Evolutionary conservation across 306 rosid species (phyloP).

Genomic region (Casuarina cunninghamiana): DNA sequence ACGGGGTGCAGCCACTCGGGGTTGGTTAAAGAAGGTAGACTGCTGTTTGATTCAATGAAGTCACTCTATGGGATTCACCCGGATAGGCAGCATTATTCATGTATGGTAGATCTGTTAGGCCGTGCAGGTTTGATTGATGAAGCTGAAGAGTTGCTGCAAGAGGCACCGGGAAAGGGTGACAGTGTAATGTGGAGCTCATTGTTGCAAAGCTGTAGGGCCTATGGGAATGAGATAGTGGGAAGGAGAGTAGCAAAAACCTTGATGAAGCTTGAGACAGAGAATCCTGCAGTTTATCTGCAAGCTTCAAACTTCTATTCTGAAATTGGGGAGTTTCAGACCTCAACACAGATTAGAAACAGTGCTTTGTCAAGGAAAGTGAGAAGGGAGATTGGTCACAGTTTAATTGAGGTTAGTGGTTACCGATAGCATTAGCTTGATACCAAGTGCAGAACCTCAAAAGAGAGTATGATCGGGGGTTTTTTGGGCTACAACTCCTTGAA

Average conservation of each 20-base stretch:
- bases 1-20: slow-evolving; percentile 76
- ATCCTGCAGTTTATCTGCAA: slow-evolving; percentile 72
- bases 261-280: slow-evolving; percentile 56
- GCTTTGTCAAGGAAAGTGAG: slow-evolving; percentile 62
- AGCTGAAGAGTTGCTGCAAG: slow-evolving; percentile 59
- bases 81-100: slow-evolving; percentile 67
- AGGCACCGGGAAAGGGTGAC: slow-evolving; percentile 45
- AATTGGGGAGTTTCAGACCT: slow-evolving; percentile 58
- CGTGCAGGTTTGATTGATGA: slow-evolving; percentile 71
- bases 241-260: slow-evolving; percentile 51
- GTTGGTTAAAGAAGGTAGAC: slow-evolving; percentile 63
- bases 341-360: slow-evolving; percentile 56
- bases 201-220: slow-evolving; percentile 67
- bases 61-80: slow-evolving; percentile 49
- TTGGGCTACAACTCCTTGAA: not conserved
- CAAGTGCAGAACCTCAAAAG: not conserved
- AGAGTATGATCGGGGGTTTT: not conserved
- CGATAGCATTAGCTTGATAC: not conserved
- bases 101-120: slow-evolving; percentile 84
- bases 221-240: slow-evolving; percentile 64
- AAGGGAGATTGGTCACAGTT: slow-evolving; percentile 75
- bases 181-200: slow-evolving; percentile 73
- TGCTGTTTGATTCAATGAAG: slow-evolving; percentile 61
- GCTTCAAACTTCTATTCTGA: slow-evolving; percentile 75
- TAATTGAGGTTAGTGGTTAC: slow-evolving; percentile 54